phyloP scores from a whole-genome alignment of 2,329 filamentous ascomycete species.

The Elsinoe batatas region DNA sequence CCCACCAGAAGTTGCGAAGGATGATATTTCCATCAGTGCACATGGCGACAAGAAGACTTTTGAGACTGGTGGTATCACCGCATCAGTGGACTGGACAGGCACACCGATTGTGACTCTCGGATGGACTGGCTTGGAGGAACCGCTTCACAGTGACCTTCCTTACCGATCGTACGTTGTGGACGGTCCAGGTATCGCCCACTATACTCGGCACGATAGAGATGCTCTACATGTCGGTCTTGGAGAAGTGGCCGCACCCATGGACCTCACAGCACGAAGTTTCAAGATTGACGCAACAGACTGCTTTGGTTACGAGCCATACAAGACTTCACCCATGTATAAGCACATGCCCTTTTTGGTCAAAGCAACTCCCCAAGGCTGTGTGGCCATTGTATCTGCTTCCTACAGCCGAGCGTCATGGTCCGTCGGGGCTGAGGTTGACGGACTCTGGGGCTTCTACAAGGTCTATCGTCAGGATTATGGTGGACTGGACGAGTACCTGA shows the following conservation, averaged over 20 bases:
- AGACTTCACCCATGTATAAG: slow-evolving; percentile 65
- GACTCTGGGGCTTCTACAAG: slow-evolving; percentile 66
- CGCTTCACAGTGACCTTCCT: slow-evolving; percentile 53
- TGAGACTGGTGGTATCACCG: slow-evolving; percentile 40
- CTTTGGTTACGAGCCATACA: slow-evolving; percentile 63
- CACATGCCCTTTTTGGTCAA: slow-evolving; percentile 65
- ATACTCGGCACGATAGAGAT: slow-evolving; percentile 51
- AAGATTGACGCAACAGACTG: slow-evolving; percentile 59
- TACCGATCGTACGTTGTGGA: slow-evolving; percentile 58
- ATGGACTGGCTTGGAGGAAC: slow-evolving; percentile 37
- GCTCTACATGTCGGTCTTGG: slow-evolving; percentile 61
- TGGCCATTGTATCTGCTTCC: slow-evolving; percentile 58
- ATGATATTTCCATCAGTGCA: slow-evolving; percentile 18
- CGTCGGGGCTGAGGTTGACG: slow-evolving; percentile 63
- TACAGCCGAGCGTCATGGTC: slow-evolving; percentile 56
- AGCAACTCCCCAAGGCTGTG: slow-evolving; percentile 51
- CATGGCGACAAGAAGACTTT: slow-evolving; percentile 27
- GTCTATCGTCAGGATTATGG: slow-evolving; percentile 64
- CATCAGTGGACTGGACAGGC: slow-evolving; percentile 49
- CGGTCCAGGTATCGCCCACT: slow-evolving; percentile 53
- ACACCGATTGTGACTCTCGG: slow-evolving; percentile 50
- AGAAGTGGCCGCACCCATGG: slow-evolving; percentile 64
- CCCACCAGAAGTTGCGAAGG: slow-evolving; percentile 14
- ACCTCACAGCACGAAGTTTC: slow-evolving; percentile 57
- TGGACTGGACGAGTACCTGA: slow-evolving; percentile 60